Percentiles rank a stretch among this genome's conserved stretches.
phyloP scores from a whole-genome alignment of 768 basidiomycete genomes.

The Amanita muscaria region DNA sequence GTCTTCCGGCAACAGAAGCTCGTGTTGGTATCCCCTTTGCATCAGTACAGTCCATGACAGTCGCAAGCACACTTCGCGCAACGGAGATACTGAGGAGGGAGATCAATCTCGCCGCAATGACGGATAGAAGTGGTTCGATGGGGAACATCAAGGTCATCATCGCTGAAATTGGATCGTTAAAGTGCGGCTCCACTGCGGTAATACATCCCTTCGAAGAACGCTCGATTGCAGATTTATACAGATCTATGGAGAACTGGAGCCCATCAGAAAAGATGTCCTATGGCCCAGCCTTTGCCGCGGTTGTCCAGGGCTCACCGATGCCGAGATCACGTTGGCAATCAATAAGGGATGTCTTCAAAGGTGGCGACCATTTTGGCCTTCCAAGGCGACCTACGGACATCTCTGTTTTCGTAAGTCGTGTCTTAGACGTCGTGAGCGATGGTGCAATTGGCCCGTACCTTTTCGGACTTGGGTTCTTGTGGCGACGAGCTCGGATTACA shows the following conservation, averaged over 20 bases:
- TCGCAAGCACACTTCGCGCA: constrained; percentile 62
- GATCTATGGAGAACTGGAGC: constrained; percentile 64
- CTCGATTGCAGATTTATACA: constrained; percentile 23
- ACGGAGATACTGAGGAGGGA: constrained; percentile 71
- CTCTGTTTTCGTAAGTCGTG: constrained; percentile 45
- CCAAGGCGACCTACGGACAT: constrained; percentile 49
- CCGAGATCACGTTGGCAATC: constrained; percentile 21
- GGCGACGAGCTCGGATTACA: constrained; percentile 46
- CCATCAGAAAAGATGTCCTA: constrained; percentile 66
- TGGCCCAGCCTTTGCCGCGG: constrained; percentile 55
- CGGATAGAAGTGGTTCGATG: constrained; percentile 49
- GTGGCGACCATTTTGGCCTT: constrained; percentile 29
- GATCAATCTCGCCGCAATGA: constrained; percentile 46
- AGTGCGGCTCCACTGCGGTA: neutral
- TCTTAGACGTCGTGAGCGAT: constrained; percentile 52
- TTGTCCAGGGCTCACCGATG: constrained; percentile 25
- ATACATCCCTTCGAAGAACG: neutral
- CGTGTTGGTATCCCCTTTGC: constrained; percentile 68
- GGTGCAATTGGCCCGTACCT: constrained; percentile 38
- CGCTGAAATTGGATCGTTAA: constrained; percentile 54
- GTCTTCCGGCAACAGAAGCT: constrained; percentile 64
- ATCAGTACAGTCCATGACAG: constrained; percentile 65
- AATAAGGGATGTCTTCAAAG: constrained; percentile 27
- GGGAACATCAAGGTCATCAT: constrained; percentile 61
- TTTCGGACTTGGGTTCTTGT: constrained; percentile 35